These are phyloP conservation scores for Stephania japonica DNA, from an alignment of 164 flowering plant genomes.

Conservation along the genomic window DNA sequence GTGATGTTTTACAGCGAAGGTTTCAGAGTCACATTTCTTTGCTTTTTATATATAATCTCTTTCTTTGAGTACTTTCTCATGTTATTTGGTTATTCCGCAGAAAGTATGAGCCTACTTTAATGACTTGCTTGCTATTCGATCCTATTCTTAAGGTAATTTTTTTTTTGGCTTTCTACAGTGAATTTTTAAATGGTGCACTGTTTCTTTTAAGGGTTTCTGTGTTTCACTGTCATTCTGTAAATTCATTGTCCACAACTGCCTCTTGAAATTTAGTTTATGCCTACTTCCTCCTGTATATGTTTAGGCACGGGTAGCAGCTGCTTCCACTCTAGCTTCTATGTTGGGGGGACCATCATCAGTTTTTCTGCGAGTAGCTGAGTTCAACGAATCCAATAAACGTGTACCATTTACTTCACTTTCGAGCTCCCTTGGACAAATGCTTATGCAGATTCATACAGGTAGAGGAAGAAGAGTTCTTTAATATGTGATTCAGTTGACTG, in stretches of 20 bases:
- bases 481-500: constrained; percentile 1
- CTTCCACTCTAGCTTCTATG: constrained; percentile 63
- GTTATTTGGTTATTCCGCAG: constrained; percentile 33
- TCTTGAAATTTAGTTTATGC: constrained; percentile 1
- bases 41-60: not conserved
- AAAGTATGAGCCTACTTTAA: constrained; percentile 71
- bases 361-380: constrained; percentile 85
- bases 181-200: not conserved
- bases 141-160: constrained; percentile 64
- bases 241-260: not conserved
- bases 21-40: constrained; percentile 18
- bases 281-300: constrained; percentile 5
- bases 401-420: constrained; percentile 85
- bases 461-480: constrained; percentile 8
- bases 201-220: constrained; percentile 3
- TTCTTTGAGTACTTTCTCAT: constrained; percentile 4
- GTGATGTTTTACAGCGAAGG: constrained; percentile 79
- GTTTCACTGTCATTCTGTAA: not conserved
- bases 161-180: constrained; percentile 1
- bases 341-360: constrained; percentile 75
- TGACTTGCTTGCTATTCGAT: constrained; percentile 91
- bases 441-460: constrained; percentile 93
- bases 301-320: constrained; percentile 68
- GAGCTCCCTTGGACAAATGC: constrained; percentile 76
- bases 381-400: constrained; percentile 55